phyloP scores from a whole-genome alignment of 345 rosid species.

The Atalantia buxifolia region DNA sequence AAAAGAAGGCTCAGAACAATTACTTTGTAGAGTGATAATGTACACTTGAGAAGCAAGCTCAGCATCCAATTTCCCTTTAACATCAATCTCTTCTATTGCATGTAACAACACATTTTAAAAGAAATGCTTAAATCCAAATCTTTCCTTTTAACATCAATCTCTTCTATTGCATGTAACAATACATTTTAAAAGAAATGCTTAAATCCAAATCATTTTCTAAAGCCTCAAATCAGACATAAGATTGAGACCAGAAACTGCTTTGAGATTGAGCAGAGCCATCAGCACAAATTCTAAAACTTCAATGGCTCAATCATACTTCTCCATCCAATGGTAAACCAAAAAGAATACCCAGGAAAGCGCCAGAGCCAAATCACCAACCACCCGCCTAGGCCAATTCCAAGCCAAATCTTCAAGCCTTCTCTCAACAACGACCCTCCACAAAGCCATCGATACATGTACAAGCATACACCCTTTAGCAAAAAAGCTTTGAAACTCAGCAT shows the following conservation, averaged over 20 bases:
- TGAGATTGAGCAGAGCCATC: not conserved
- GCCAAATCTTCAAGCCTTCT: constrained; percentile 44
- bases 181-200: not conserved
- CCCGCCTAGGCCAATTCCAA: constrained; percentile 43
- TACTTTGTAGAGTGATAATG: not conserved
- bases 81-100: not conserved
- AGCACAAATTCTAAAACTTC: not conserved
- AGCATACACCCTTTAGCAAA: constrained; percentile 41
- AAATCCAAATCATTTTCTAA: not conserved
- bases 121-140: not conserved
- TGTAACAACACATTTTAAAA: not conserved
- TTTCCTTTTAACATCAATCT: not conserved
- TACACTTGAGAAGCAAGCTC: not conserved
- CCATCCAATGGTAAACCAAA: constrained; percentile 33
- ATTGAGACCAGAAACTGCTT: not conserved
- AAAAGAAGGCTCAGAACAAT: not conserved
- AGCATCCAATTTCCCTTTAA: not conserved
- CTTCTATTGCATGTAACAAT: not conserved
- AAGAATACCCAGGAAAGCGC: constrained; percentile 46
- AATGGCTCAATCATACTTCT: constrained; percentile 32
- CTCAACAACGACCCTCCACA: constrained; percentile 41
- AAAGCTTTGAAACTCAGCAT: constrained; percentile 30
- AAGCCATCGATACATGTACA: constrained; percentile 36
- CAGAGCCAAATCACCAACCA: constrained; percentile 31
- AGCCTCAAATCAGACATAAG: not conserved